Conservation (phyloP, 352 stramenopile species). For the Thalassiosira livingstoniorum region DNA sequence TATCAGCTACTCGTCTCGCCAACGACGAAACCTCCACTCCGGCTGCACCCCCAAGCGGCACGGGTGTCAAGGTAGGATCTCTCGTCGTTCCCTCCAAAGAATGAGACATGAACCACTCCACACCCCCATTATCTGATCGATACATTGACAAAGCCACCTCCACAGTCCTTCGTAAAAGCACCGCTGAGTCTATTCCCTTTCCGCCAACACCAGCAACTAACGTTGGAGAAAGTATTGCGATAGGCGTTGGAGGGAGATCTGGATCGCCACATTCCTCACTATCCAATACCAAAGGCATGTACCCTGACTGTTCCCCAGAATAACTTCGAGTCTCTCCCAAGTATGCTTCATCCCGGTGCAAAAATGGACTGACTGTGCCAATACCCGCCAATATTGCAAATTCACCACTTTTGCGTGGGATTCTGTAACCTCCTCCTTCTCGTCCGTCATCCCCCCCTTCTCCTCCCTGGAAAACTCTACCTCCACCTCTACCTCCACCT, state of each 20-base stretch:
- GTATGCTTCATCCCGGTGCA: constrained; percentile 33
- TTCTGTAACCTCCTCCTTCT: neutral
- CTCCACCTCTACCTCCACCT: neutral
- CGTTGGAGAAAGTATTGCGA: constrained; percentile 49
- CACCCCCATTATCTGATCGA: constrained; percentile 40
- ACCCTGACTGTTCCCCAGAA: neutral
- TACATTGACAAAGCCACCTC: constrained; percentile 43
- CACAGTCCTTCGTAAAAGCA: constrained; percentile 39
- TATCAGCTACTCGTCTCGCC: constrained; percentile 48
- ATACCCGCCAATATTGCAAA: constrained; percentile 52
- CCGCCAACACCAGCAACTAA: constrained; percentile 44
- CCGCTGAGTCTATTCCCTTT: constrained; percentile 46
- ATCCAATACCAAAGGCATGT: constrained; percentile 14
- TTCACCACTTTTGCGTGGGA: constrained; percentile 13
- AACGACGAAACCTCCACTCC: constrained; percentile 33
- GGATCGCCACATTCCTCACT: constrained; percentile 18
- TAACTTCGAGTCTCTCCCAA: neutral
- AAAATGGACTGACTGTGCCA: constrained; percentile 43
- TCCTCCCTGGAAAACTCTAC: neutral
- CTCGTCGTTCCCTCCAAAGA: constrained; percentile 34
- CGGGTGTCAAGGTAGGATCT: neutral
- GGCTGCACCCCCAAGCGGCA: constrained; percentile 27
- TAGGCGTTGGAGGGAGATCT: constrained; percentile 17
- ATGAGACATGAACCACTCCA: constrained; percentile 52
- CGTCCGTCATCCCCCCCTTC: neutral